Base-by-base conservation (phyloP, 495 filamentous ascomycete species). In the Venustampulla echinocandica region DNA sequence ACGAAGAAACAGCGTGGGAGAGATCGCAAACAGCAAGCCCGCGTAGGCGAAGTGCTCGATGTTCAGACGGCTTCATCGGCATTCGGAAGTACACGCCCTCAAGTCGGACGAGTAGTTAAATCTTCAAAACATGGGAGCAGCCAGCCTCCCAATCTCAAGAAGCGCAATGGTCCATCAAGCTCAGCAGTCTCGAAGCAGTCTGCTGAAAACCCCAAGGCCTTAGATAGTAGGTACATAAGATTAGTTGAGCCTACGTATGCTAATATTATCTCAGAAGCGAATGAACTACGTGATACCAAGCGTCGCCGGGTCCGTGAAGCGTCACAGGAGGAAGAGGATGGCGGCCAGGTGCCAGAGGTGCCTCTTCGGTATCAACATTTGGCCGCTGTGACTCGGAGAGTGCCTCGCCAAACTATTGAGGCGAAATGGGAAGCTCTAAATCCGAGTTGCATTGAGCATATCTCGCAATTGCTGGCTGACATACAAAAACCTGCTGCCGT, bases 391-490 rank as follows among this genome's bases (percentile, higher is more conserved):
- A 52, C 39, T 23, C 55, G 46, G 0, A 33, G 27, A 40, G 66
- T 84, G 25, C 64, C 78, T 5, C 73, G 75, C 52, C 63, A 69
- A 24, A 74, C 67, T 2, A 76, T 83, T 58, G 70, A 69, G 32
- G 60, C 68, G 10, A 79, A 75, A 66, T 83, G 79, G 79, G 65
- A 65, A n/a, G 65, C 67, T 17, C 64, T 81, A 2, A 65, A 76
- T 0, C 67, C 69, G 22, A 58, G 65, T 4, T 70, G 67, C 3
- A 69, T 77, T 53, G 65, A 70, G 18, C 75, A 69, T 40, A 67
- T 80, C 30, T 63, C 65, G 32, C 67, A 70, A 44, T 59, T 81
- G 49, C 68, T 83, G 20, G 63, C 65, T 23, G 63, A 73, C 7
- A 55, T 76, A 11, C 74, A 80, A 56, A 63, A 74, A 28, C 71